These are phyloP conservation scores for Solanum medicagineum DNA, from an alignment of 257 asterid genomes.

Conservation along the genomic window DNA sequence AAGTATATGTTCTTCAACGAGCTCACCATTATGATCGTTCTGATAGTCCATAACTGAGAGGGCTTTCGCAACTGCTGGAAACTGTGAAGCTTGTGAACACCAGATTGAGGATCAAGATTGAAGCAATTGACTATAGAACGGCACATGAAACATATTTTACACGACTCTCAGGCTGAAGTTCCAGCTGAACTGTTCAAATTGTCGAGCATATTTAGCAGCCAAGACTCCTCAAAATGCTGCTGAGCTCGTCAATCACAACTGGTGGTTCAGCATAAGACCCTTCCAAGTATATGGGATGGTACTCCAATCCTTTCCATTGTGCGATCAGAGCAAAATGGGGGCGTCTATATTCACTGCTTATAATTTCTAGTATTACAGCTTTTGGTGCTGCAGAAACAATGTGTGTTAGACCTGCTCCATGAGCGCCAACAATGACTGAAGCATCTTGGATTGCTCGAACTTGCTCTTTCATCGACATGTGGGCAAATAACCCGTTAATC, in stretches of 20 bases:
- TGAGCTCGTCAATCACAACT: slow-evolving; percentile 39
- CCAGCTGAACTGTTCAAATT: background rate
- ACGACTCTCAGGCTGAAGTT: background rate
- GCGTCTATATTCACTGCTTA: slow-evolving; percentile 61
- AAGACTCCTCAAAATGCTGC: slow-evolving; percentile 39
- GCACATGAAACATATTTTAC: background rate
- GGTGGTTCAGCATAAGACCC: slow-evolving; percentile 54
- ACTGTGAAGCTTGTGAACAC: background rate
- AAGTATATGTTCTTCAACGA: background rate
- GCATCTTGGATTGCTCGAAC: slow-evolving; percentile 83
- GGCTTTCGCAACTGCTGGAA: background rate
- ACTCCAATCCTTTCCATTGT: slow-evolving; percentile 82
- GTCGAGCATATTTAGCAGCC: slow-evolving; percentile 30
- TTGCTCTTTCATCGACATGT: slow-evolving; percentile 96
- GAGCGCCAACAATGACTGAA: slow-evolving; percentile 78
- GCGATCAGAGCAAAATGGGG: slow-evolving; percentile 86
- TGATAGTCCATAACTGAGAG: background rate
- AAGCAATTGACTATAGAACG: background rate
- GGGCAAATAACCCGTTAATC: slow-evolving; percentile 81
- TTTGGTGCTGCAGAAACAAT: slow-evolving; percentile 55
- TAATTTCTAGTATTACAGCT: slow-evolving; percentile 65
- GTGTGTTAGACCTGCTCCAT: slow-evolving; percentile 98
- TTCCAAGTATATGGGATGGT: slow-evolving; percentile 53
- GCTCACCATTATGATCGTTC: background rate
- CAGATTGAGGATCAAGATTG: background rate